A percentile compares a stretch with the other conserved stretches of the same genome.
phyloP scores from a whole-genome alignment of 345 rosid species.

The Pugionium cornutum region DNA sequence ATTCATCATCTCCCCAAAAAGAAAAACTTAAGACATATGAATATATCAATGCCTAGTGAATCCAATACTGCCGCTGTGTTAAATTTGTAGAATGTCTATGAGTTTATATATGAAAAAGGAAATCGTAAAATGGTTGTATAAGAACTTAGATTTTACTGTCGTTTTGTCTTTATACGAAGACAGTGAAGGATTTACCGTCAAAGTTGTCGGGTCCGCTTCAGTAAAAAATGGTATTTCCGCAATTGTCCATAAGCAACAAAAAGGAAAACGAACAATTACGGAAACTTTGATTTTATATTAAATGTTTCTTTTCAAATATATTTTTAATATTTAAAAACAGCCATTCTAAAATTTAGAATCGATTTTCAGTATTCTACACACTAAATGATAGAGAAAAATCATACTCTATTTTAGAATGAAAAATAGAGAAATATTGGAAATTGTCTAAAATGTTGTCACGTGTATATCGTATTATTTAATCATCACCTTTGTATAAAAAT shows the following conservation, averaged over 20 bases:
- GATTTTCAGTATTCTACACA: background rate
- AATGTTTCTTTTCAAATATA: background rate
- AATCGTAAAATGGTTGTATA: too few species aligned
- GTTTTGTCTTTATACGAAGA: conserved; percentile 27
- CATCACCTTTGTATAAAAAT: background rate
- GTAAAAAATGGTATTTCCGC: conserved; percentile 15
- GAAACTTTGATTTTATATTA: conserved; percentile 24
- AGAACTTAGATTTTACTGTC: background rate
- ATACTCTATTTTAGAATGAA: too few species aligned
- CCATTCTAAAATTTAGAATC: too few species aligned
- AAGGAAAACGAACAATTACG: conserved; percentile 10
- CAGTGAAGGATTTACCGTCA: conserved; percentile 19
- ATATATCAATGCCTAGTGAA: too few species aligned
- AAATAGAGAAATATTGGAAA: too few species aligned
- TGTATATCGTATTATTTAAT: background rate
- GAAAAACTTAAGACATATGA: too few species aligned
- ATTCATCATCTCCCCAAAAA: too few species aligned
- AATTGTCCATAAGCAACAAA: conserved; percentile 23
- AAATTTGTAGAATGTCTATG: too few species aligned
- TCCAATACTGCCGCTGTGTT: too few species aligned
- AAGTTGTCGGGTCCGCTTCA: conserved; percentile 18
- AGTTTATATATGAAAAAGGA: too few species aligned
- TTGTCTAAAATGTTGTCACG: conserved; percentile 2
- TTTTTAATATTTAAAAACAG: too few species aligned
- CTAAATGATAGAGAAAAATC: background rate